A percentile compares a stretch with the other conserved stretches of the same genome.
Evolutionary conservation across 495 filamentous ascomycete species (phyloP).

Genomic region (Cairneyella variabilis): DNA sequence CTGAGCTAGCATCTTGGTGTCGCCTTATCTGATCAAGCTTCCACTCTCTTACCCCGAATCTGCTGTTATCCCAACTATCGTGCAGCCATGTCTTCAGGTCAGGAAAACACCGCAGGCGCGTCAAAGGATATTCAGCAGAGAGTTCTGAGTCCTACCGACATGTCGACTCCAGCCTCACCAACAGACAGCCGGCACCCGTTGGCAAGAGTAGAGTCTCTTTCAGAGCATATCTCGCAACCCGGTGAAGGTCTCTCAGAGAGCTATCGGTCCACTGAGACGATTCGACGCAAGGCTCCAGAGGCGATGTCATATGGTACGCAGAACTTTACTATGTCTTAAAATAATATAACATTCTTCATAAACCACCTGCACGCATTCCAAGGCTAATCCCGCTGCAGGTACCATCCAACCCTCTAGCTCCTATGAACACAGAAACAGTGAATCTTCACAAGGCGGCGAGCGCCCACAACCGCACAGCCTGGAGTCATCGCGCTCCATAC

Average conservation of each 20-base stretch:
- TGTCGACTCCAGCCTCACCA: slow-evolving; percentile 27
- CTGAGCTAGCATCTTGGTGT: background rate
- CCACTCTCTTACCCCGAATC: background rate
- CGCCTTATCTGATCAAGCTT: slow-evolving; percentile 2
- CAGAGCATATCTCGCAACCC: slow-evolving; percentile 4
- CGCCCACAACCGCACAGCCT: slow-evolving; percentile 19
- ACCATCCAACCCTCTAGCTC: slow-evolving; percentile 29
- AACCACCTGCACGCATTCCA: background rate
- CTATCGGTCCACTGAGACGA: slow-evolving; percentile 44
- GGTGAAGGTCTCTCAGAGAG: slow-evolving; percentile 28
- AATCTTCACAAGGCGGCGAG: slow-evolving; percentile 18
- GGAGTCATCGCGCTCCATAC: slow-evolving; percentile 21
- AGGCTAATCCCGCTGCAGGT: slow-evolving; percentile 23
- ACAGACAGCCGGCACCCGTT: slow-evolving; percentile 25
- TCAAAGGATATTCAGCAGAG: slow-evolving; percentile 5
- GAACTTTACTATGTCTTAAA: too few relatives aligned
- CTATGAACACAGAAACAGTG: slow-evolving; percentile 18
- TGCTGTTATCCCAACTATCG: background rate
- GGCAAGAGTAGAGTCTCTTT: slow-evolving; percentile 29
- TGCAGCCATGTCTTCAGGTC: slow-evolving; percentile 17
- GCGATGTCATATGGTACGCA: slow-evolving; percentile 30
- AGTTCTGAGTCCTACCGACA: slow-evolving; percentile 7
- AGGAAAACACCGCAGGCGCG: slow-evolving; percentile 8
- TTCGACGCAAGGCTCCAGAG: slow-evolving; percentile 42
- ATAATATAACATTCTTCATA: background rate